A percentile compares a stretch with the other conserved stretches of the same genome.
Evolutionary conservation across 306 rosid species (phyloP).

Genomic region (Albizia julibrissin): DNA sequence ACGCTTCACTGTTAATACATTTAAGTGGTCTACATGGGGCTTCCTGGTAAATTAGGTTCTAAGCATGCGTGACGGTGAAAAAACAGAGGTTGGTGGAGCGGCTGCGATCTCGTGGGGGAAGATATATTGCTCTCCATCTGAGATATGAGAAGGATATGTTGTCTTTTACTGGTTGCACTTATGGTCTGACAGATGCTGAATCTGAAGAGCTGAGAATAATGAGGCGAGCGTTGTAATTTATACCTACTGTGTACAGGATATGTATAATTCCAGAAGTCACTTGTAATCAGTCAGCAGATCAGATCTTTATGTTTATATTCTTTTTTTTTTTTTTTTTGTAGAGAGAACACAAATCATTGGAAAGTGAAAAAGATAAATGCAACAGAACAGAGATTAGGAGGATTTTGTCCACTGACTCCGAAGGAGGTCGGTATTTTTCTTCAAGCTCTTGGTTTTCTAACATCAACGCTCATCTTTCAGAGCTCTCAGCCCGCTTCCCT

Average conservation of each 20-base stretch:
- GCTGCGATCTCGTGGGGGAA: conserved; percentile 72
- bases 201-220: conserved; percentile 85
- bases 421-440: conserved; percentile 92
- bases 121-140: conserved; percentile 91
- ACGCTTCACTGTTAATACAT: conserved; percentile 56
- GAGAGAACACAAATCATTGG: conserved; percentile 91
- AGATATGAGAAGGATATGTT: conserved; percentile 96
- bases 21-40: conserved; percentile 93
- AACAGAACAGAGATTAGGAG: conserved; percentile 79
- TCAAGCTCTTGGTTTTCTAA: conserved; percentile 79
- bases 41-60: conserved; percentile 93
- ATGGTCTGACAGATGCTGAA: conserved; percentile 76
- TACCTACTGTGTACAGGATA: conserved; percentile 14
- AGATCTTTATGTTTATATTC: background rate
- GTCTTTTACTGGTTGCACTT: conserved; percentile 88
- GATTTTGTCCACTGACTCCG: conserved; percentile 91
- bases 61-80: conserved; percentile 91
- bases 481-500: conserved; percentile 82
- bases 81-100: conserved; percentile 98
- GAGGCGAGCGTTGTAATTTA: conserved; percentile 56
- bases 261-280: conserved; percentile 1
- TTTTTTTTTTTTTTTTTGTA: conserved; percentile 43
- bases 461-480: conserved; percentile 71
- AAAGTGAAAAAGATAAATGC: conserved; percentile 81
- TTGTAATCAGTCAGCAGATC: background rate